Percentiles rank a stretch among this genome's conserved stretches.
Conservation (phyloP, 2,329 filamentous ascomycete species). For the Sporothrix euskadiensis region DNA sequence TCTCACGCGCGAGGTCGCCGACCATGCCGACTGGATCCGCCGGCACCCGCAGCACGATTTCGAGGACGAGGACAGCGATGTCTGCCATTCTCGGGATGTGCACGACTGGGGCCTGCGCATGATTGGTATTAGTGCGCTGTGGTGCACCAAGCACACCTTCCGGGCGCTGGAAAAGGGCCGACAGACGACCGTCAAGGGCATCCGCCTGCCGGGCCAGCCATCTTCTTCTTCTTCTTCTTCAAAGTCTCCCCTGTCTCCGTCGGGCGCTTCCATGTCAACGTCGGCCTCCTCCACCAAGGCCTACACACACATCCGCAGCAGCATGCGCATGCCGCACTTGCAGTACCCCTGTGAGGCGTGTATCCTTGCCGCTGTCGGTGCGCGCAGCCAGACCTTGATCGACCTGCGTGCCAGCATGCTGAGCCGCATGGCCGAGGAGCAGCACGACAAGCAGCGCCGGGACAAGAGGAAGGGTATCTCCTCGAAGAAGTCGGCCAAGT, state of each 20-base stretch:
- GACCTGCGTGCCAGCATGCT: slow-evolving; percentile 50
- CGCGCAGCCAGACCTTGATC: slow-evolving; percentile 44
- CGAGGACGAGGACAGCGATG: background rate
- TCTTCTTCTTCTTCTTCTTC: background rate
- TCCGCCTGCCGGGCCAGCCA: background rate
- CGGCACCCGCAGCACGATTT: slow-evolving; percentile 20
- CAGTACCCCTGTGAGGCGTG: slow-evolving; percentile 53
- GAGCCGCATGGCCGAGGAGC: slow-evolving; percentile 40
- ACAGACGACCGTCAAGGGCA: background rate
- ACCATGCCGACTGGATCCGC: slow-evolving; percentile 30
- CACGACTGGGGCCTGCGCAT: slow-evolving; percentile 34
- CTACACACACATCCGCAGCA: background rate
- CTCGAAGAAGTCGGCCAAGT: background rate
- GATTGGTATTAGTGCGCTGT: slow-evolving; percentile 31
- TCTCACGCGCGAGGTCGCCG: slow-evolving; percentile 41
- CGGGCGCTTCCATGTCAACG: background rate
- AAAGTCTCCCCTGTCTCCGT: background rate
- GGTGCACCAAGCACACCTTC: slow-evolving; percentile 28
- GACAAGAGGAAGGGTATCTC: background rate
- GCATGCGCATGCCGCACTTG: slow-evolving; percentile 28
- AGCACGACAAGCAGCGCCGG: slow-evolving; percentile 9
- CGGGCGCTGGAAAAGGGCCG: slow-evolving; percentile 24
- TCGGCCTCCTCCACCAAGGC: background rate
- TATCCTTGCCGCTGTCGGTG: slow-evolving; percentile 52
- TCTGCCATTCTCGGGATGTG: background rate